Conservation (phyloP, 139 green algal genomes). For the Ettlia oleoabundans region DNA sequence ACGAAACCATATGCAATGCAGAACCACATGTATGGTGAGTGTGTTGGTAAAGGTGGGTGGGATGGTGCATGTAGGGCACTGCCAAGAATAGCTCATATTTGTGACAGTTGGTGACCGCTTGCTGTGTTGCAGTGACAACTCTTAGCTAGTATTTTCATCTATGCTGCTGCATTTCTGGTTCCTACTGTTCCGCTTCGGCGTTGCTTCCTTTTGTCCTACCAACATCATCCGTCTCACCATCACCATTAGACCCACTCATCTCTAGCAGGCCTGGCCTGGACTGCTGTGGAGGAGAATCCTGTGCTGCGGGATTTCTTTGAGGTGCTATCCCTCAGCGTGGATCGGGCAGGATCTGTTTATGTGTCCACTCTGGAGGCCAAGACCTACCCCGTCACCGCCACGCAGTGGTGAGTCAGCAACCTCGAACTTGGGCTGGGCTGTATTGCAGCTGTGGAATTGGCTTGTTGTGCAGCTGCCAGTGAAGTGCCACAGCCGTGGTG, state of each 20-base stretch:
- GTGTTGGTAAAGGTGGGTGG: neutral
- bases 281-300: conserved; percentile 62
- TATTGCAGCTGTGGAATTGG: too few relatives aligned
- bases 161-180: too few relatives aligned
- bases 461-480: too few relatives aligned
- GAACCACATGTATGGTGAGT: conserved; percentile 78
- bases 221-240: too few relatives aligned
- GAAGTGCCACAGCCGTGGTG: too few relatives aligned
- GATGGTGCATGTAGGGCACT: neutral
- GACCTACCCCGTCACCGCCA: conserved; percentile 67
- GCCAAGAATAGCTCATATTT: too few relatives aligned
- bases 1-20: conserved; percentile 79
- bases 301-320: conserved; percentile 69
- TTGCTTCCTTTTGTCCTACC: too few relatives aligned
- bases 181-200: too few relatives aligned
- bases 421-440: neutral
- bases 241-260: too few relatives aligned
- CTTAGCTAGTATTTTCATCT: too few relatives aligned
- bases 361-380: conserved; percentile 78
- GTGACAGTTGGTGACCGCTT: too few relatives aligned
- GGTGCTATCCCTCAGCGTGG: conserved; percentile 70
- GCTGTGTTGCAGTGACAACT: too few relatives aligned
- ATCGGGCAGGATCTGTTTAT: conserved; percentile 65
- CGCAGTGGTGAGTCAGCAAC: conserved; percentile 64
- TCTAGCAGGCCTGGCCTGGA: conserved; percentile 65